Percentiles rank a stretch among this genome's conserved stretches.
Evolutionary conservation across 176 grass and related monocot species (phyloP).

Genomic region (Lolium multiflorum): DNA sequence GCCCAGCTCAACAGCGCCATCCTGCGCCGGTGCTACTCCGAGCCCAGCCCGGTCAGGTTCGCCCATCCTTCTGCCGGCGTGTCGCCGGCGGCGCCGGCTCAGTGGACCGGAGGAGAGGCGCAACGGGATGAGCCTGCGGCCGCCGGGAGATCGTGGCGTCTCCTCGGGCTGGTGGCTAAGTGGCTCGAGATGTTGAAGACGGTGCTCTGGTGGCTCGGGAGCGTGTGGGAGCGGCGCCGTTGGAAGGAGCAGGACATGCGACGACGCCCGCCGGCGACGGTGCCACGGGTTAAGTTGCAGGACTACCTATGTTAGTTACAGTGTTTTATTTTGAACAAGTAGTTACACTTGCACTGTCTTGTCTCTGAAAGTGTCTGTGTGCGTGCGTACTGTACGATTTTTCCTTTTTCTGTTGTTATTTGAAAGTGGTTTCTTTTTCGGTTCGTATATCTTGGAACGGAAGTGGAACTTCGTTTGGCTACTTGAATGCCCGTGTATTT

Average conservation of each 20-base stretch:
- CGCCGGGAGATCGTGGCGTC: neutral
- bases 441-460: no score
- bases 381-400: neutral
- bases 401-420: no score
- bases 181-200: slow-evolving; percentile 46
- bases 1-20: slow-evolving; percentile 74
- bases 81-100: neutral
- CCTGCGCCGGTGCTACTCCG: slow-evolving; percentile 75
- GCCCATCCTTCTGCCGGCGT: neutral
- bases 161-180: slow-evolving; percentile 41
- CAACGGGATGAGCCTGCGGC: neutral
- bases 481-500: no score
- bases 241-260: neutral
- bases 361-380: neutral
- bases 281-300: slow-evolving; percentile 40
- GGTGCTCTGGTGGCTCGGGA: slow-evolving; percentile 40
- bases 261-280: neutral
- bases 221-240: slow-evolving; percentile 39
- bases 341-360: neutral
- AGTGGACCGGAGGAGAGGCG: neutral
- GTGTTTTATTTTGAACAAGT: neutral
- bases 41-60: slow-evolving; percentile 65
- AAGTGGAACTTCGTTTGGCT: neutral
- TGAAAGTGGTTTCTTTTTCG: no score
- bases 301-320: slow-evolving; percentile 43